phyloP scores from a whole-genome alignment of 192 early-diverging fungal genomes.

The Gonapodya prolifera region DNA sequence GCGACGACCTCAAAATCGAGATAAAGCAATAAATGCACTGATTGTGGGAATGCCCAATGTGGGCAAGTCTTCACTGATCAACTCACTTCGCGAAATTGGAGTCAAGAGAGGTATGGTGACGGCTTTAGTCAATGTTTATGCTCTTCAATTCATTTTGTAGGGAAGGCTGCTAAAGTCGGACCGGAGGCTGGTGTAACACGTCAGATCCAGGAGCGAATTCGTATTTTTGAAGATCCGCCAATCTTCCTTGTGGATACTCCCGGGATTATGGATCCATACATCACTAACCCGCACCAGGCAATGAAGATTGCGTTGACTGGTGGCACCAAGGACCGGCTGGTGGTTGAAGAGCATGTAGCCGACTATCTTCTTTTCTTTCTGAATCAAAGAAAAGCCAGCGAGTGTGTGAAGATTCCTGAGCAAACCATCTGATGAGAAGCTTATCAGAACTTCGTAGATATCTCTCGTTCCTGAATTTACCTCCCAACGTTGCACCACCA shows the following conservation, averaged over 20 bases:
- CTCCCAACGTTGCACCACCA: conserved; percentile 48
- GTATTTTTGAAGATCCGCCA: conserved; percentile 75
- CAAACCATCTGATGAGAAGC: background rate
- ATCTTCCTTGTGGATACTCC: conserved; percentile 92
- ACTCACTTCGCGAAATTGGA: conserved; percentile 67
- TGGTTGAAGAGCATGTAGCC: conserved; percentile 66
- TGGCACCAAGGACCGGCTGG: conserved; percentile 74
- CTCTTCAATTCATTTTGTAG: too few species aligned
- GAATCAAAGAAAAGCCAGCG: conserved; percentile 41
- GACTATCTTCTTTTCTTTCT: conserved; percentile 84
- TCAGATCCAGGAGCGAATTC: conserved; percentile 51
- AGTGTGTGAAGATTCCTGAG: conserved; percentile 23
- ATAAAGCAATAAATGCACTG: conserved; percentile 44
- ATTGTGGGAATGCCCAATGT: conserved; percentile 95
- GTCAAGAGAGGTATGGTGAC: conserved; percentile 41
- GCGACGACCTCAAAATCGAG: conserved; percentile 8
- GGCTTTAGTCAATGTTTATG: background rate
- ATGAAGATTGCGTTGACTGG: conserved; percentile 86
- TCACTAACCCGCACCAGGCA: conserved; percentile 63
- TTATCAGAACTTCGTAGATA: background rate
- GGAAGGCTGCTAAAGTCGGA: conserved; percentile 74
- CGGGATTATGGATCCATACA: conserved; percentile 81
- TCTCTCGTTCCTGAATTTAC: conserved; percentile 32
- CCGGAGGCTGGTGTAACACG: conserved; percentile 79
- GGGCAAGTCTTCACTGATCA: conserved; percentile 87